Percentiles rank a stretch among this genome's conserved stretches.
Conservation (phyloP, 805 yeast genomes). For the Kluyveromyces starmeri region DNA sequence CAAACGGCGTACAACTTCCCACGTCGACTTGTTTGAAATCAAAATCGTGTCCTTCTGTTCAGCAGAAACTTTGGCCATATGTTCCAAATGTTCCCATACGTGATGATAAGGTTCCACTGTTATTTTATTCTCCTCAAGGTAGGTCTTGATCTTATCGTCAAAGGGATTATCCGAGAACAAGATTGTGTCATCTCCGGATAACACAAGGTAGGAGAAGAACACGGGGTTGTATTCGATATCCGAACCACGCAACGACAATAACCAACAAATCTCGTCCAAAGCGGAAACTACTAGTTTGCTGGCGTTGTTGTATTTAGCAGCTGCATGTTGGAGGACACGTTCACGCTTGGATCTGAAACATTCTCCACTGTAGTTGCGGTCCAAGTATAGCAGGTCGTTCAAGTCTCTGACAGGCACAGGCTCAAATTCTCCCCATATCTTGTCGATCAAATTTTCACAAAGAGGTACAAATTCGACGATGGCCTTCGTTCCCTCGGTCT, state of each 20-base stretch:
- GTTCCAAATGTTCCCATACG: slow-evolving; percentile 38
- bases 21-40: slow-evolving; percentile 51
- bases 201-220: slow-evolving; percentile 56
- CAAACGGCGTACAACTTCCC: slow-evolving; percentile 55
- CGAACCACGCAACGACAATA: slow-evolving; percentile 71
- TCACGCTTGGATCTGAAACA: slow-evolving; percentile 46
- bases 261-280: slow-evolving; percentile 87
- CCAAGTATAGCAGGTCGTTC: slow-evolving; percentile 43
- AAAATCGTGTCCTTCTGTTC: slow-evolving; percentile 31
- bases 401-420: slow-evolving; percentile 48
- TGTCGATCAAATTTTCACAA: slow-evolving; percentile 61
- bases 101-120: slow-evolving; percentile 43
- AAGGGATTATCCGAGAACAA: slow-evolving; percentile 48
- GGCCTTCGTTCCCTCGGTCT: slow-evolving; percentile 20
- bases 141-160: slow-evolving; percentile 30
- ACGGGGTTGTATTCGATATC: slow-evolving; percentile 86
- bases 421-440: slow-evolving; percentile 64
- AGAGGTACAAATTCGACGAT: slow-evolving; percentile 42
- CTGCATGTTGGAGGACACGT: slow-evolving; percentile 34
- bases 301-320: slow-evolving; percentile 22
- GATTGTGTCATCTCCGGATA: slow-evolving; percentile 35
- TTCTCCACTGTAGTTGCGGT: slow-evolving; percentile 56
- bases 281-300: slow-evolving; percentile 54
- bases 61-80: slow-evolving; percentile 14
- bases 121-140: slow-evolving; percentile 38